Evolutionary conservation across 2,329 filamentous ascomycete genomes (phyloP), one percentile per base, ranked within the genome.

Genomic region (Claviceps purpurea): DNA sequence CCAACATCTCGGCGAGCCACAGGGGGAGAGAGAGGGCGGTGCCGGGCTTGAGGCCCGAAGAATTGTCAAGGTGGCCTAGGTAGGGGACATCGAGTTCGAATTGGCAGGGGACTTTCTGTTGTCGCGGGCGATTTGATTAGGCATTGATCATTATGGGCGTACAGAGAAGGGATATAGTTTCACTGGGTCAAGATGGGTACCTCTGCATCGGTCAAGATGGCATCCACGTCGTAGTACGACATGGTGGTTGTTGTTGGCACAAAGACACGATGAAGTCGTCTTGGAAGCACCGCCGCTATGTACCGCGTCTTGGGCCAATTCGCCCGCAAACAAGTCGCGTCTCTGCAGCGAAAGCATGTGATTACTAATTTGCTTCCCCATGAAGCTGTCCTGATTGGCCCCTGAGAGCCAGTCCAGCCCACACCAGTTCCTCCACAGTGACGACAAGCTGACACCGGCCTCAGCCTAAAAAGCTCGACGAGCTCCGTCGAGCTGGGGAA

Each of bases 1-100:
- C 87, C 50, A 98, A 85, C 79, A 96, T 91, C 68, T 95, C 88
- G 59, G 86, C 89, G 13, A 98, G 82, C 93, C 93, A 98, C 58
- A 97, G 77, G 2, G 93, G 93, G 1, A 97, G 81, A 56, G 85
- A 79, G 47, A 97, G 76, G 44, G 84, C 82, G 1, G 89, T 91
- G 55, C 87, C 87, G 51, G 83, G 70, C 66, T 91, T 93, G 61
- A 97, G 83, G 64, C 86, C 70, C 37, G 76, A 70, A 62, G 88
- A 91, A 62, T 89, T 89, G 69, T 95, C 89, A 54, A 98, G 77
- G 66, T 95, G 89, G 59, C 90, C 90, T 46, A 97, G 79, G 52
- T 87, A 83, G 20, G 89, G 85, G 37, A 95, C 84, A 54, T 91
- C 86, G 62, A 96, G 79, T 64, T 95, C 87, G 70, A 97, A 96